These are phyloP conservation scores for Cryptosporidium meleagridis DNA, from an alignment of 169 alveolate genomes.

Conservation along the genomic window DNA sequence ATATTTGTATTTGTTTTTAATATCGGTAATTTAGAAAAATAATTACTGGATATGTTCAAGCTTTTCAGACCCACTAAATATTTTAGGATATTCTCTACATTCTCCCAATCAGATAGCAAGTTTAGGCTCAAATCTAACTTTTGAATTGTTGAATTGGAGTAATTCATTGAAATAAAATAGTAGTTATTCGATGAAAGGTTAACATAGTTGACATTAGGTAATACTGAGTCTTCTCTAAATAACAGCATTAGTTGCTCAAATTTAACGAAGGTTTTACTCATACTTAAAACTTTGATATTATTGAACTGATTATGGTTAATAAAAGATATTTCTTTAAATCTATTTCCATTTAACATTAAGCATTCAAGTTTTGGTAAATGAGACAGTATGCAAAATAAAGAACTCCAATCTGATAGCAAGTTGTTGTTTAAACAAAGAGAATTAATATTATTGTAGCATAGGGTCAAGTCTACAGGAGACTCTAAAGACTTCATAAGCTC, in stretches of 20 bases:
- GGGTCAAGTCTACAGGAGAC: not conserved
- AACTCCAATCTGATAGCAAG: slow-evolving; percentile 22
- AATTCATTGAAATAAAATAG: not conserved
- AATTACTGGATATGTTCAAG: slow-evolving; percentile 40
- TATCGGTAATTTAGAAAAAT: slow-evolving; percentile 3
- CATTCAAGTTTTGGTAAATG: slow-evolving; percentile 46
- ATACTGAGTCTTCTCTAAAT: slow-evolving; percentile 15
- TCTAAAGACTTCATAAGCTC: not conserved
- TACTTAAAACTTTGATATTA: slow-evolving; percentile 22
- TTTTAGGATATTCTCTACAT: not conserved
- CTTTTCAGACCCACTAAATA: not conserved
- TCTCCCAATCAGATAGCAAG: slow-evolving; percentile 16
- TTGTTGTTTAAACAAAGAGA: slow-evolving; percentile 20
- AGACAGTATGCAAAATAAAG: slow-evolving; percentile 42
- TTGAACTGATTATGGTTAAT: not conserved
- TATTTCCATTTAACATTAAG: slow-evolving; percentile 44
- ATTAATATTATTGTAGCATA: not conserved
- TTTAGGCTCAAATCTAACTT: slow-evolving; percentile 46
- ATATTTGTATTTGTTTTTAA: not conserved
- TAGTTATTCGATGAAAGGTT: slow-evolving; percentile 55
- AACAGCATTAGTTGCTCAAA: slow-evolving; percentile 7
- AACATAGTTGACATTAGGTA: slow-evolving; percentile 26
- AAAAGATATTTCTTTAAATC: not conserved
- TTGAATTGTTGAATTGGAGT: not conserved
- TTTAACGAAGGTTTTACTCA: slow-evolving; percentile 30